Evolutionary conservation across 2,329 filamentous ascomycete genomes (phyloP).

Genomic region (Fonsecaea erecta): DNA sequence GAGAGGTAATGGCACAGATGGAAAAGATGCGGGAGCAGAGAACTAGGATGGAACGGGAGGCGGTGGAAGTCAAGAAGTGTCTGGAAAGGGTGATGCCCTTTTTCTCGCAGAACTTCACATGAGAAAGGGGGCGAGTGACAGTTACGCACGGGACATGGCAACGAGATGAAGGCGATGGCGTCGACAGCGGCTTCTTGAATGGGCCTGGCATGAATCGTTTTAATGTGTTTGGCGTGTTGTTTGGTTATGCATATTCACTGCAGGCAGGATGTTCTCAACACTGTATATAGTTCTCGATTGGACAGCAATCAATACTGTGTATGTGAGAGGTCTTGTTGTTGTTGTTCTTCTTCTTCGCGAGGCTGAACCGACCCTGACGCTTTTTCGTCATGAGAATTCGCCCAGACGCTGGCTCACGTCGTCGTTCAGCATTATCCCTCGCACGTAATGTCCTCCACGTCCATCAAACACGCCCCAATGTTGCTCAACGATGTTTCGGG

Average conservation of each 20-base stretch:
- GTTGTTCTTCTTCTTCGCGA: not conserved
- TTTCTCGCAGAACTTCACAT: constrained; percentile 36
- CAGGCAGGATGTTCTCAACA: not conserved
- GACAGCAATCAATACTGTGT: constrained; percentile 1
- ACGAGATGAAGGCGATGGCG: not conserved
- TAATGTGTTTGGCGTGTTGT: constrained; percentile 1
- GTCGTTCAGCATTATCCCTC: not conserved
- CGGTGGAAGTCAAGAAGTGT: constrained; percentile 81
- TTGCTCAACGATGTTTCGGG: no score
- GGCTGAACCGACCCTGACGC: not conserved
- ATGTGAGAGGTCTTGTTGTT: not conserved
- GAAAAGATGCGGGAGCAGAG: constrained; percentile 86
- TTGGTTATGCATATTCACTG: constrained; percentile 1
- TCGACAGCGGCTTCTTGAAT: not conserved
- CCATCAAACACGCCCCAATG: no score
- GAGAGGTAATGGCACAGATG: constrained; percentile 84
- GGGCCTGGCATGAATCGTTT: not conserved
- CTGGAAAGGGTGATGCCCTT: constrained; percentile 81
- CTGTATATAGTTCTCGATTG: not conserved
- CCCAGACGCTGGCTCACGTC: not conserved
- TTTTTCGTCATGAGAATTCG: not conserved
- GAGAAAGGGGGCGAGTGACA: not conserved
- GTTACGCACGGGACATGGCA: not conserved
- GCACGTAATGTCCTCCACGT: not conserved
- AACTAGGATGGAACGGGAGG: constrained; percentile 82